Evolutionary conservation across 2,329 filamentous ascomycete genomes (phyloP).

Genomic region (Mariannaea sp.): DNA sequence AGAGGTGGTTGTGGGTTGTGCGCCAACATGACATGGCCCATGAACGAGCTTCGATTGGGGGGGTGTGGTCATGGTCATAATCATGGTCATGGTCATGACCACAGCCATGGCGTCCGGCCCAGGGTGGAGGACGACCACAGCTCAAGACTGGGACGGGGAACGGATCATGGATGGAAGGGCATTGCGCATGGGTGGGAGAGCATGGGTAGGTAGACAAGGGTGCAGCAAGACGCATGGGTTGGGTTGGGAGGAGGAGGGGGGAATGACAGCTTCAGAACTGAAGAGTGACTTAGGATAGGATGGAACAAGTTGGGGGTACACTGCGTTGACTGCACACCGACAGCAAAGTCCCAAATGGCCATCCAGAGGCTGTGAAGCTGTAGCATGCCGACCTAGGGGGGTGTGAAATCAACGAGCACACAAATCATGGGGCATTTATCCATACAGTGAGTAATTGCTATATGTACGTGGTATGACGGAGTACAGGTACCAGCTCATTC

Average conservation of each 20-base stretch:
- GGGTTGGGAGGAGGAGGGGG: background rate
- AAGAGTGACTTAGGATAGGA: conserved; percentile 13
- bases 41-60: conserved; percentile 2
- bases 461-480: too few species aligned
- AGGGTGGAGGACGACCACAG: conserved; percentile 6
- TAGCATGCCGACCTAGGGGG: background rate
- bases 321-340: too few species aligned
- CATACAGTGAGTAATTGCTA: too few species aligned
- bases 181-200: background rate
- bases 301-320: conserved; percentile 19
- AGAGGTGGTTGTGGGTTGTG: too few species aligned
- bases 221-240: background rate
- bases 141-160: conserved; percentile 2
- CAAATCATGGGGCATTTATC: too few species aligned
- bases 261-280: background rate
- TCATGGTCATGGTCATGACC: conserved; percentile 2
- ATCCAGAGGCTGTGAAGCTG: background rate
- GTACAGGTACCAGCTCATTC: background rate
- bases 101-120: background rate
- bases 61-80: background rate
- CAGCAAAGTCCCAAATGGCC: background rate
- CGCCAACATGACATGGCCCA: background rate
- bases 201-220: background rate
- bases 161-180: background rate
- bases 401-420: background rate